Conservation (phyloP, 2,329 filamentous ascomycete genomes). For the Pseudocercospora ulei region DNA sequence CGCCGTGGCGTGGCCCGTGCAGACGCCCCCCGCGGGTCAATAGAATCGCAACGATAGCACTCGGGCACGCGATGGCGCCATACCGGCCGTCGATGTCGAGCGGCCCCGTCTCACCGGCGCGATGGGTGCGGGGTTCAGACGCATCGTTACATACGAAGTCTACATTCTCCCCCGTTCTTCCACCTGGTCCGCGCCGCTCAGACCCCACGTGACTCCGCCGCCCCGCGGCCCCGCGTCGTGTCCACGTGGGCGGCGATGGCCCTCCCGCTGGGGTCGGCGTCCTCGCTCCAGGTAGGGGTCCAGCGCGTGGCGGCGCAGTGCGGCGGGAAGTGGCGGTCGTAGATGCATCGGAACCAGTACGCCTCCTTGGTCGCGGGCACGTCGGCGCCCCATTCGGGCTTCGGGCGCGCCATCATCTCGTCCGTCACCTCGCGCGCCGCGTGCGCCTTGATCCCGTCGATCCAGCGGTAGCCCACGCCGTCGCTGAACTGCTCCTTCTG, state of each 20-base stretch:
- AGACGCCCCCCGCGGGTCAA: too few relatives aligned
- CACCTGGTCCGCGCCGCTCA: too few relatives aligned
- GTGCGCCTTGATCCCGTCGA: conserved; percentile 90
- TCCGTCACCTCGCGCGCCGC: conserved; percentile 87
- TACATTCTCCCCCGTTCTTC: too few relatives aligned
- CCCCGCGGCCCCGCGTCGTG: too few relatives aligned
- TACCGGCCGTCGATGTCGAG: too few relatives aligned
- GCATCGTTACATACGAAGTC: too few relatives aligned
- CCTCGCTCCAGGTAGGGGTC: conserved; percentile 95
- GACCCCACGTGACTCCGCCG: too few relatives aligned
- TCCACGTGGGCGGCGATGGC: conserved; percentile 33
- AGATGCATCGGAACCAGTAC: conserved; percentile 98
- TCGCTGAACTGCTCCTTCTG: conserved; percentile 99
- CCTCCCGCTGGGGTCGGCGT: conserved; percentile 86
- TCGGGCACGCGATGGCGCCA: too few relatives aligned
- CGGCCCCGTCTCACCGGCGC: too few relatives aligned
- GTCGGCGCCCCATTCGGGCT: conserved; percentile 87
- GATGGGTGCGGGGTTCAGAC: too few relatives aligned
- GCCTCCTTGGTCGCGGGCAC: conserved; percentile 95
- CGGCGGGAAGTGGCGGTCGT: conserved; percentile 94
- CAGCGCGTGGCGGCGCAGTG: conserved; percentile 91
- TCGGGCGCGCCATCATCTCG: conserved; percentile 85
- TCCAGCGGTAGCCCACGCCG: conserved; percentile 98
- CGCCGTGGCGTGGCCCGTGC: too few relatives aligned
- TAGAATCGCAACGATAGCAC: too few relatives aligned